Evolutionary conservation across 805 yeast species (phyloP).

Genomic region (Metschnikowia colocasiae): DNA sequence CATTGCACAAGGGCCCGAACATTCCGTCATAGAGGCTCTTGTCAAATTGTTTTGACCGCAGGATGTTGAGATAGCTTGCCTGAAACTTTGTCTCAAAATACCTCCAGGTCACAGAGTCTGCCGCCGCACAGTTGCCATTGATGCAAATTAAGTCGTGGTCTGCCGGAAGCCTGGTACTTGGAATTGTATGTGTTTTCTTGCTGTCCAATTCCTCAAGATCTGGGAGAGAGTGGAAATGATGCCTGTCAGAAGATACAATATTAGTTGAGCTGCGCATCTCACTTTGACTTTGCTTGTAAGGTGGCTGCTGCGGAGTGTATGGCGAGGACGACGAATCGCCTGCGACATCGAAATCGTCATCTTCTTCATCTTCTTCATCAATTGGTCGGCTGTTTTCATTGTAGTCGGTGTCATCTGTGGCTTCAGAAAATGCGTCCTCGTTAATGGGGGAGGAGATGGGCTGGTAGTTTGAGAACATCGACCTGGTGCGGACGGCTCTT

Average conservation of each 20-base stretch:
- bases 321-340: conserved; percentile 32
- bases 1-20: conserved; percentile 47
- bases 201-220: conserved; percentile 44
- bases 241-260: conserved; percentile 15
- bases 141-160: conserved; percentile 40
- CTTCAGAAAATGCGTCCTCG: conserved; percentile 35
- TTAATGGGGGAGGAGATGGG: conserved; percentile 41
- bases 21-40: conserved; percentile 42
- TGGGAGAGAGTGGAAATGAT: conserved; percentile 37
- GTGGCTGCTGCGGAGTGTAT: conserved; percentile 40
- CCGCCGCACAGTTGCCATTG: conserved; percentile 39
- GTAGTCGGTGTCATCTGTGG: conserved; percentile 40
- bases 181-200: conserved; percentile 41
- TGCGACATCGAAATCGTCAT: conserved; percentile 27
- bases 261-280: conserved; percentile 11
- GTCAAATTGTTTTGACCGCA: conserved; percentile 36
- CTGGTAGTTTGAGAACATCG: conserved; percentile 34
- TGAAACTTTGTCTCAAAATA: conserved; percentile 39
- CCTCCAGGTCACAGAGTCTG: conserved; percentile 40
- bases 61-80: conserved; percentile 36
- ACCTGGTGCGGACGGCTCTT: conserved; percentile 41
- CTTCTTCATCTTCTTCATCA: conserved; percentile 25
- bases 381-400: conserved; percentile 18
- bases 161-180: conserved; percentile 33
- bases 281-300: conserved; percentile 23